Evolutionary conservation across 108 stramenopile species (phyloP).

Genomic region (Asterionellopsis glacialis): DNA sequence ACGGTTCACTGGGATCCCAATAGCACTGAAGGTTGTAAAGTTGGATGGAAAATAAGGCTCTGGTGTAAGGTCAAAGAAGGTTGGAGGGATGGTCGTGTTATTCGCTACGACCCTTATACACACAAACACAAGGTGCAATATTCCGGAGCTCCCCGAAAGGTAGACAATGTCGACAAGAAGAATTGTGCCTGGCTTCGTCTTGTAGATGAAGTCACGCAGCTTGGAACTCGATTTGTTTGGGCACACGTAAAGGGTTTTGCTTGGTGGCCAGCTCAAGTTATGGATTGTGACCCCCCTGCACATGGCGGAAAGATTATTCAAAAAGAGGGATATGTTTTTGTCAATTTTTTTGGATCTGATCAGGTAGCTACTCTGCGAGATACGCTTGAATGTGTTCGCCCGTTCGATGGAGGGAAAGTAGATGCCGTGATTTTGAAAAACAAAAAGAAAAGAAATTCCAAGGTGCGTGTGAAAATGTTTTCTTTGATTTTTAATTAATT

Average conservation of each 20-base stretch:
- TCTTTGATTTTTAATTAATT: too few relatives aligned
- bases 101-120: conserved; percentile 55
- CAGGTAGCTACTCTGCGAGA: conserved; percentile 51
- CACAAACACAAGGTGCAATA: conserved; percentile 58
- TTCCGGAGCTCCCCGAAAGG: conserved; percentile 20
- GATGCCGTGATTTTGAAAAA: conserved; percentile 56
- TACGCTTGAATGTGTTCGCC: conserved; percentile 40
- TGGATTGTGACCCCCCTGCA: conserved; percentile 32
- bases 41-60: conserved; percentile 50
- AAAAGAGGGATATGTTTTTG: conserved; percentile 38
- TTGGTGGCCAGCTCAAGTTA: conserved; percentile 74
- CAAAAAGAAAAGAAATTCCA: conserved; percentile 62
- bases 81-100: conserved; percentile 53
- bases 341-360: conserved; percentile 53
- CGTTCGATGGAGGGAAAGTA: conserved; percentile 38
- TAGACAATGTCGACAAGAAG: conserved; percentile 1
- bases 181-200: conserved; percentile 37
- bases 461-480: conserved; percentile 16
- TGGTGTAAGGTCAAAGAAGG: conserved; percentile 12
- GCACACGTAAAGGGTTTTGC: conserved; percentile 70
- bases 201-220: conserved; percentile 5
- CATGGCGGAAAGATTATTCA: neutral
- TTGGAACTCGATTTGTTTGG: conserved; percentile 52
- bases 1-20: conserved; percentile 60
- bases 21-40: conserved; percentile 21